Base-by-base conservation (phyloP, 192 early-diverging fungal species). In the Coemansia sp. region DNA sequence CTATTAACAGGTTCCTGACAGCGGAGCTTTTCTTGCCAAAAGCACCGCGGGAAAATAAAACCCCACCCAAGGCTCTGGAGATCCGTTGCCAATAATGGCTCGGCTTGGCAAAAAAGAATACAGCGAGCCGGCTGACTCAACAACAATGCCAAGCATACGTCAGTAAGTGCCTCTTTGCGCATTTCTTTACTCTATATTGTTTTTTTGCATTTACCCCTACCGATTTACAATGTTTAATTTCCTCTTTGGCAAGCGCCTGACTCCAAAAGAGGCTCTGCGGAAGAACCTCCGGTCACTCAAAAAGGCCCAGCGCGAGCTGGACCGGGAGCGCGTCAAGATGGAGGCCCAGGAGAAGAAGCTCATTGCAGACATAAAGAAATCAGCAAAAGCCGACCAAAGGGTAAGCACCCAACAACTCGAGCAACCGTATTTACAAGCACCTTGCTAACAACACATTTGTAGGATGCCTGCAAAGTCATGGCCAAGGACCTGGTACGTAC, bases 401-500 rank as follows among this genome's bases (percentile, higher is more conserved):
- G 94, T 93, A 84, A 62, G 70, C 45, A 4, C 70, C 40, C 8
- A 45, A 14, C 42, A 45, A 45, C n/a, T 45, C 42, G 17, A 45
- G 16, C 37, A 39, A 39, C 37, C 37, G 37, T 39, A 39, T 45
- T 19, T 41, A 41, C n/a, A 31, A 31, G 14, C 11, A 14, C 10
- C 7, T 2, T 61, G 31, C 37, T 65, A 65, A 65, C 24, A 6
- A 48, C 21, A 0, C 46, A 21, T 17, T 21, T 66, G 46, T 72
- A 72, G 59, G 60, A 82, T 65, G 91, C 94, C 6, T 94, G 91
- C 77, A 97, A 97, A 69, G 87, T 98, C 51, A 98, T 97, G 96
- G 97, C 97, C 48, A 97, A 94, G 83, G 96, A 99, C 81, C 78
- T 99, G 54, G 97, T 99, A 16, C 86, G 97, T 40, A 99, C 96